Base-by-base conservation (phyloP, 2,329 filamentous ascomycete genomes). In the Penicillium sp. region DNA sequence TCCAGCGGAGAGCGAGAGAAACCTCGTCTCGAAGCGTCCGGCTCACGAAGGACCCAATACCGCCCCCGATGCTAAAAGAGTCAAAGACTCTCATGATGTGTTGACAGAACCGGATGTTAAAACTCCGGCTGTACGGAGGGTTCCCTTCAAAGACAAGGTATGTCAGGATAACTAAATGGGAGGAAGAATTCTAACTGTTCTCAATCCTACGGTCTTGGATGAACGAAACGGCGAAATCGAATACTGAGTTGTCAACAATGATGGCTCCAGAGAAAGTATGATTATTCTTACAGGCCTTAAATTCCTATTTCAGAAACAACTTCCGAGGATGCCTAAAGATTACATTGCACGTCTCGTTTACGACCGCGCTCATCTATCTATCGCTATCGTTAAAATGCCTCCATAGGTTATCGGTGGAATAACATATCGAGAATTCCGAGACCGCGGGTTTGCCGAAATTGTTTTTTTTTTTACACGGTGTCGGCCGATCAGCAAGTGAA, bases 271-370 rank as follows among this genome's bases (percentile, higher is more conserved):
- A 56, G 88, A 95, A 63, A 93, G 87, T 64, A 83, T 89, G 57
- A 94, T 97, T 64, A 93, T 97, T 60, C 77, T 97, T 52, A 96
- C 91, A 0, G 93, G 93, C 10, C 77, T 97, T 46, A 97, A 97
- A 68, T 95, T 89, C 65, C 94, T 98, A 57, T 97, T 97, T 63
- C 93, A 98, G 68, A 97, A 96, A 62, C 93, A 98, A 66, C 77
- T 98, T 6, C 93, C 93, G 0, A 96, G 97, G 71, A 98, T 97
- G 93, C 93, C 93, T n/a, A 96, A 96, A 69, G 93, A 97, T 65
- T 98, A 98, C 68, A 97, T 98, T 61, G 91, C 93, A 5, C 86
- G 93, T 37, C 81, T 97, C 4, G 93, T 97, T 51, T 98, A 97
- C 72, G 93, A 97, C 70, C 84, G 93, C 45, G 95, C 90, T 6